These are phyloP conservation scores for Lactarius sp. DNA, from an alignment of 768 basidiomycete species.

Conservation along the genomic window DNA sequence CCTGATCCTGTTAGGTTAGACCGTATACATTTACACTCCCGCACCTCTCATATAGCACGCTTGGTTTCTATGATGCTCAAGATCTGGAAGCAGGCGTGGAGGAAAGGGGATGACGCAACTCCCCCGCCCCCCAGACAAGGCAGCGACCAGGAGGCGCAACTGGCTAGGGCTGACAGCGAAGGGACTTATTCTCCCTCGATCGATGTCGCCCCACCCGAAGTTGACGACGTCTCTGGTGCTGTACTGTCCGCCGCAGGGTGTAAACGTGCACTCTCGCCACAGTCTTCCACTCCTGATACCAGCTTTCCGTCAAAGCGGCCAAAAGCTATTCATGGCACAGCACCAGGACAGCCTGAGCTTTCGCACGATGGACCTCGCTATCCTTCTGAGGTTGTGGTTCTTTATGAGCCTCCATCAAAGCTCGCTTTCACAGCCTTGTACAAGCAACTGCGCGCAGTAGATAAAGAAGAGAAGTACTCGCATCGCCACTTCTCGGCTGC, in stretches of 20 bases:
- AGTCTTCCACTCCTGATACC: constrained; percentile 12
- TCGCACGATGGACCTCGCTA: background rate
- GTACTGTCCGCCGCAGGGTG: constrained; percentile 16
- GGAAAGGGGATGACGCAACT: constrained; percentile 30
- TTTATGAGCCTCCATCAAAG: constrained; percentile 43
- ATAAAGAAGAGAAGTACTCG: constrained; percentile 38
- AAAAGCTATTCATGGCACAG: constrained; percentile 1
- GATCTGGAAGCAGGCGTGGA: constrained; percentile 49
- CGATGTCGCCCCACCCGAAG: constrained; percentile 18
- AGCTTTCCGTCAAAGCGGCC: constrained; percentile 2
- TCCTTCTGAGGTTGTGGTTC: constrained; percentile 49
- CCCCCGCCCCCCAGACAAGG: constrained; percentile 16
- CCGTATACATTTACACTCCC: background rate
- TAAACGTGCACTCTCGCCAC: constrained; percentile 10
- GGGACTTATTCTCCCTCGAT: constrained; percentile 23
- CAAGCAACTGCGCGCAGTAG: constrained; percentile 44
- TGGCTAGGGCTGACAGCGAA: constrained; percentile 19
- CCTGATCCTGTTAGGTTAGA: background rate
- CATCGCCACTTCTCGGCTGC: constrained; percentile 45
- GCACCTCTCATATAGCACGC: background rate
- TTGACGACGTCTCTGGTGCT: constrained; percentile 20
- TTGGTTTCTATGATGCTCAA: constrained; percentile 39
- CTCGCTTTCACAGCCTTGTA: constrained; percentile 40
- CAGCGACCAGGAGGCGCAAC: constrained; percentile 21
- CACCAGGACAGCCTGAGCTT: background rate